Conservation (phyloP, 345 rosid genomes). For the Lepidium africanum region DNA sequence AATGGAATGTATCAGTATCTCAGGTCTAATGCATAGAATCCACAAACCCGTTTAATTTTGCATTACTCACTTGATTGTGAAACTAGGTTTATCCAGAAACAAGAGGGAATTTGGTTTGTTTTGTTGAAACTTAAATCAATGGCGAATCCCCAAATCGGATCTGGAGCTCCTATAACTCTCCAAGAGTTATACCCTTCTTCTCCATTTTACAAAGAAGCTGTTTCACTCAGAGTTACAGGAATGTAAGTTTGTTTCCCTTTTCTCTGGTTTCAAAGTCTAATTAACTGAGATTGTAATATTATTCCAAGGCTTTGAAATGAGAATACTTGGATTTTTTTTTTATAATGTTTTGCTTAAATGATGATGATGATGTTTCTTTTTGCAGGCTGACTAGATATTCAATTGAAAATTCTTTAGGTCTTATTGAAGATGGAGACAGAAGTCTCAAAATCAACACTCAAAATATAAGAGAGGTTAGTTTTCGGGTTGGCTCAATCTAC, state of each 20-base stretch:
- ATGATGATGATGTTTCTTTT: neutral
- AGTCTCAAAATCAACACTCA: conserved; percentile 51
- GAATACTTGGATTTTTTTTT: neutral
- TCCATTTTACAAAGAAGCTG: conserved; percentile 44
- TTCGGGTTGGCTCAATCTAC: conserved; percentile 55
- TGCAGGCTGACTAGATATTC: conserved; percentile 53
- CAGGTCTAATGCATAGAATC: no score
- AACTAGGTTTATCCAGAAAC: no score
- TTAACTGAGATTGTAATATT: neutral
- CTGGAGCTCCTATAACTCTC: conserved; percentile 45
- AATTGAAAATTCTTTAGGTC: conserved; percentile 45
- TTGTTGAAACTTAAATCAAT: conserved; percentile 6
- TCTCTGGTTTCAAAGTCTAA: neutral
- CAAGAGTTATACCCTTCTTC: conserved; percentile 53
- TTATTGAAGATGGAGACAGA: conserved; percentile 46
- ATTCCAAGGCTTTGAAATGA: neutral
- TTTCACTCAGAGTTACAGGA: conserved; percentile 64
- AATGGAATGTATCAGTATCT: no score
- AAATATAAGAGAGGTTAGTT: conserved; percentile 64
- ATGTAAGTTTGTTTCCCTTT: conserved; percentile 31
- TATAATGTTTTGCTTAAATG: neutral
- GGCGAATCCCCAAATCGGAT: conserved; percentile 34
- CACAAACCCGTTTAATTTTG: no score
- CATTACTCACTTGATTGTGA: no score
- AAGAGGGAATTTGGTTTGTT: neutral